Evolutionary conservation across 768 basidiomycete species (phyloP).

Genomic region (Phlegmacium glaucopus): DNA sequence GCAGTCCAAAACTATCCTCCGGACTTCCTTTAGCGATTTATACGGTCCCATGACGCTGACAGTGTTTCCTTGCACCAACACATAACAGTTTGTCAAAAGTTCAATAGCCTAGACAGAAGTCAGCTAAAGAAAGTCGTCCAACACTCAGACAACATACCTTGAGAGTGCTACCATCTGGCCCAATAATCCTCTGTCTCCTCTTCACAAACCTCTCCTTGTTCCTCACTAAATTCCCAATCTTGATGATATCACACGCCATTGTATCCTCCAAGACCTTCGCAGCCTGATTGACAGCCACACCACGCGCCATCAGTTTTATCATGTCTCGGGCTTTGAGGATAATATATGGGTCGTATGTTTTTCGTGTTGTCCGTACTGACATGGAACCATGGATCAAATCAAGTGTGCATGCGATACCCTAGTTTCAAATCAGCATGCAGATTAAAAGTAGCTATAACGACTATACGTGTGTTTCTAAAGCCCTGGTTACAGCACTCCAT

Average conservation of each 20-base stretch:
- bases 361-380: conserved; percentile 95
- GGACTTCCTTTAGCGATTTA: conserved; percentile 93
- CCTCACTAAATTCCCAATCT: conserved; percentile 90
- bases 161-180: conserved; percentile 94
- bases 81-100: conserved; percentile 92
- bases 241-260: conserved; percentile 94
- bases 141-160: conserved; percentile 56
- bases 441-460: not conserved
- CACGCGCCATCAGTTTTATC: conserved; percentile 91
- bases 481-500: conserved; percentile 87
- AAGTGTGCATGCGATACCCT: conserved; percentile 90
- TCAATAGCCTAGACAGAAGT: conserved; percentile 77
- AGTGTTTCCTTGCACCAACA: conserved; percentile 96
- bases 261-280: conserved; percentile 88
- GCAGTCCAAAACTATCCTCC: conserved; percentile 95
- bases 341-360: conserved; percentile 96
- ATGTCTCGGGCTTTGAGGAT: conserved; percentile 95
- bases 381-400: conserved; percentile 96
- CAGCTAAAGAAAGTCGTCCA: not conserved
- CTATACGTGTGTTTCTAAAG: conserved; percentile 76
- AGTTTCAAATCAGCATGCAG: not conserved
- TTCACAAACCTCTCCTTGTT: conserved; percentile 98
- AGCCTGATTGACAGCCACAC: conserved; percentile 82
- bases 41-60: conserved; percentile 98
- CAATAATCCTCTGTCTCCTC: conserved; percentile 92